Evolutionary conservation across 108 stramenopile genomes (phyloP), one percentile per base, ranked within the genome.

Genomic region (Parietichytrium sp.): DNA sequence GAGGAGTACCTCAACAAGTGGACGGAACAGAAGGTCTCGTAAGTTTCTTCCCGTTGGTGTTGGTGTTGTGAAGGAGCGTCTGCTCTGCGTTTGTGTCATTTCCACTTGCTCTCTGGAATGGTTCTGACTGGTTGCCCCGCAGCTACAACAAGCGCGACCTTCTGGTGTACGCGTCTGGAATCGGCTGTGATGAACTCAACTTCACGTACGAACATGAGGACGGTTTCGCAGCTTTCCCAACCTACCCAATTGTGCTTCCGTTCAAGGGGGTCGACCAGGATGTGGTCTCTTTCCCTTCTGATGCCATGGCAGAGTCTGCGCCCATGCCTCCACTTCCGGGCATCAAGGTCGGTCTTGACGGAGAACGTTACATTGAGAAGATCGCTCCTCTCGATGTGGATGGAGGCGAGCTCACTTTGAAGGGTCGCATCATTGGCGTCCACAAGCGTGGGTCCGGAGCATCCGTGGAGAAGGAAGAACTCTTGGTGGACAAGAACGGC

Each of bases 181-280:
- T 85, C 29, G 84, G 84, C 33, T 82, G 81, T 42, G 81, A 36
- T 4, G 84, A 85, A 42, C 78, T 84, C 31, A 82, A 79, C 3
- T 85, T 78, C 61, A 81, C 84, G 7, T 54, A 84, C 31, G 84
- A 85, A 26, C 80, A 77, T 18, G 54, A 84, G 10, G 80, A 55
- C 15, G 80, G 61, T 38, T 85, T 85, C 55, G 36, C 23, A n/a
- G 83, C 84, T 1, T 85, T 85, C 45, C 84, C 84, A 3, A 82
- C 81, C 0, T 85, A 84, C 84, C 83, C 84, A 3, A 55, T 85
- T 15, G 83, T 54, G 29, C 61, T 85, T 29, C 79, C 81, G 20
- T 85, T 84, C 83, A 85, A 85, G 54, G 84, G 84, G 38, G 29
- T 47, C 18, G 84, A 83, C 1, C 84, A 84, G 20, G 84, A 83